phyloP scores from a whole-genome alignment of 2,329 filamentous ascomycete genomes.

The Cladobotryum protrusum region DNA sequence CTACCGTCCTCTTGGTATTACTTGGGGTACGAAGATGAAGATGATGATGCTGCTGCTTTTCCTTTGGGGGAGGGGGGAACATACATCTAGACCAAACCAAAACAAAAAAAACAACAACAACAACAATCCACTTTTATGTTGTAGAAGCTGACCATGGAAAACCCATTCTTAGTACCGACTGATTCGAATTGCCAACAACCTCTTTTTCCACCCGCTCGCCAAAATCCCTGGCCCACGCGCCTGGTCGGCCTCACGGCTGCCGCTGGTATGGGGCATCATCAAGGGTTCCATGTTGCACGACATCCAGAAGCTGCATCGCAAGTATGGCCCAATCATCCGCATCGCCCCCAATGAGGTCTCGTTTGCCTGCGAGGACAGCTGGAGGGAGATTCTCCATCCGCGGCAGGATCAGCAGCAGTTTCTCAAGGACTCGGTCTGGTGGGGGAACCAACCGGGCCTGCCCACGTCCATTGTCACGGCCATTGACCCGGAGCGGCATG shows the following conservation, averaged over 20 bases:
- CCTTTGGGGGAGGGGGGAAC: no score
- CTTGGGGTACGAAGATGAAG: neutral
- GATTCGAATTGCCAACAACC: constrained; percentile 1
- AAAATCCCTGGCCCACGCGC: constrained; percentile 5
- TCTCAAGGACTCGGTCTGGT: constrained; percentile 24
- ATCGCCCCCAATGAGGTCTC: constrained; percentile 9
- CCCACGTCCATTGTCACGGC: constrained; percentile 20
- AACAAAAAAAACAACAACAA: no score
- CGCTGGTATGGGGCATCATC: constrained; percentile 2
- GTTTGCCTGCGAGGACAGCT: constrained; percentile 4
- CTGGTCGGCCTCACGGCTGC: constrained; percentile 1
- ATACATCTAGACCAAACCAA: neutral
- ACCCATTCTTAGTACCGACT: neutral
- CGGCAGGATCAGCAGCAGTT: constrained; percentile 13
- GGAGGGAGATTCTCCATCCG: constrained; percentile 1
- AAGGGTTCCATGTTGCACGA: constrained; percentile 3
- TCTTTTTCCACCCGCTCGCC: constrained; percentile 7
- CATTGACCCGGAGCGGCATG: constrained; percentile 20
- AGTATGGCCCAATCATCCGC: constrained; percentile 7
- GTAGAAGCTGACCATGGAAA: neutral
- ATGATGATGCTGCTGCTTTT: no score
- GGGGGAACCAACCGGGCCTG: constrained; percentile 18
- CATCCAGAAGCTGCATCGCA: neutral
- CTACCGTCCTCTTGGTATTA: neutral
- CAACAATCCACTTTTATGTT: neutral